Evolutionary conservation across 139 green algal genomes (phyloP).

Genomic region (Coelastrella sp.): DNA sequence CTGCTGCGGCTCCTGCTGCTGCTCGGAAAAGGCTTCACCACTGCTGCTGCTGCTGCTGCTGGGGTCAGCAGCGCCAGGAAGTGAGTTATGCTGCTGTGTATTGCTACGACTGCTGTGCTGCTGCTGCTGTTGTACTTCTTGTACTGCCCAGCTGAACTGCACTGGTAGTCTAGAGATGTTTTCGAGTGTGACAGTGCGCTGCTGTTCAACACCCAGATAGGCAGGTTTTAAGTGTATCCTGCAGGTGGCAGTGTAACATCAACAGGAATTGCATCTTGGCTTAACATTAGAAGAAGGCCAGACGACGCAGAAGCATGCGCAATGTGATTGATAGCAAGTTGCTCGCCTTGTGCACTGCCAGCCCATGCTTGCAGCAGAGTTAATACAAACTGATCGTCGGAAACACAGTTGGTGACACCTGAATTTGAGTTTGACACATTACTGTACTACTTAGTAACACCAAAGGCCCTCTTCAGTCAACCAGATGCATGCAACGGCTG

Average conservation of each 20-base stretch:
- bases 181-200: conserved; percentile 10
- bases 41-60: not conserved
- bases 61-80: not conserved
- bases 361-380: too few species aligned
- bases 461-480: too few species aligned
- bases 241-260: not conserved
- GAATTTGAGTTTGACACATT: too few species aligned
- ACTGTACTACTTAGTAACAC: too few species aligned
- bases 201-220: conserved; percentile 14
- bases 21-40: not conserved
- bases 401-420: too few species aligned
- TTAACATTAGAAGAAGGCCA: not conserved
- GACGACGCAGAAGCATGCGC: too few species aligned
- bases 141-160: conserved; percentile 11
- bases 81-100: not conserved
- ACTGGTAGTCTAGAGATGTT: conserved; percentile 22
- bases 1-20: not conserved
- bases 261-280: not conserved
- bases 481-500: too few species aligned
- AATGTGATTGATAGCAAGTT: too few species aligned
- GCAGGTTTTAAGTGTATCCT: not conserved
- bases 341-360: too few species aligned
- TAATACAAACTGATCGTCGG: too few species aligned
- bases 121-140: conserved; percentile 10
- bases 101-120: not conserved